phyloP scores from a whole-genome alignment of 352 stramenopile species.

The Phytophthora pluvialis region DNA sequence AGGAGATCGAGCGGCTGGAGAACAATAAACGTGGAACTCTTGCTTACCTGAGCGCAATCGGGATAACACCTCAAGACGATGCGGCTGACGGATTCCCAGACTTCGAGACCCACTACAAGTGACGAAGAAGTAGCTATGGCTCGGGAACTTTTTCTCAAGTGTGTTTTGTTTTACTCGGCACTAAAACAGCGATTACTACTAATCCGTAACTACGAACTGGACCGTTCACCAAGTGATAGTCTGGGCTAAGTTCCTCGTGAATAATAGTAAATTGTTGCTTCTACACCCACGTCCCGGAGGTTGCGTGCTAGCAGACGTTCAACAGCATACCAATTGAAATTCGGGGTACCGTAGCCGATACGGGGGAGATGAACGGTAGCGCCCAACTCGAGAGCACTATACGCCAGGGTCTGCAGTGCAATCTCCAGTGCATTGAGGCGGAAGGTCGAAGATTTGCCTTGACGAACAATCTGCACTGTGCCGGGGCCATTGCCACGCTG shows the following conservation, averaged over 20 bases:
- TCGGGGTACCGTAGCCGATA: conserved; percentile 76
- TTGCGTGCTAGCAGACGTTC: conserved; percentile 75
- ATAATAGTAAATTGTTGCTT: conserved; percentile 80
- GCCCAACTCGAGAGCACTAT: conserved; percentile 37
- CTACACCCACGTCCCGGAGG: conserved; percentile 56
- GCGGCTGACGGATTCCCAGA: conserved; percentile 53
- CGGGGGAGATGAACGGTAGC: conserved; percentile 79
- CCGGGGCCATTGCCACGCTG: conserved; percentile 38
- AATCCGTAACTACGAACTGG: too few relatives aligned
- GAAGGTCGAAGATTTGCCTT: conserved; percentile 70
- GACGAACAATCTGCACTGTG: conserved; percentile 40
- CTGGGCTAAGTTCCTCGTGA: conserved; percentile 21
- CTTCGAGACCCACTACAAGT: conserved; percentile 49
- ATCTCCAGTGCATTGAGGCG: conserved; percentile 68
- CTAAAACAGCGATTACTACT: too few relatives aligned
- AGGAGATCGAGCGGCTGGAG: conserved; percentile 47
- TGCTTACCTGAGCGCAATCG: conserved; percentile 64
- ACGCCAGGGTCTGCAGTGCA: conserved; percentile 48
- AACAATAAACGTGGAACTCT: conserved; percentile 48
- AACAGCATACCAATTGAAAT: conserved; percentile 87
- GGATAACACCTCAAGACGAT: conserved; percentile 57
- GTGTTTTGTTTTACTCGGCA: not conserved
- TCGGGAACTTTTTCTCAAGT: not conserved
- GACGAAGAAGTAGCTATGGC: not conserved
- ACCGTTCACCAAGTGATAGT: not conserved